Evolutionary conservation across 2,329 filamentous ascomycete species (phyloP).

Genomic region (Ceratocystis destructans): DNA sequence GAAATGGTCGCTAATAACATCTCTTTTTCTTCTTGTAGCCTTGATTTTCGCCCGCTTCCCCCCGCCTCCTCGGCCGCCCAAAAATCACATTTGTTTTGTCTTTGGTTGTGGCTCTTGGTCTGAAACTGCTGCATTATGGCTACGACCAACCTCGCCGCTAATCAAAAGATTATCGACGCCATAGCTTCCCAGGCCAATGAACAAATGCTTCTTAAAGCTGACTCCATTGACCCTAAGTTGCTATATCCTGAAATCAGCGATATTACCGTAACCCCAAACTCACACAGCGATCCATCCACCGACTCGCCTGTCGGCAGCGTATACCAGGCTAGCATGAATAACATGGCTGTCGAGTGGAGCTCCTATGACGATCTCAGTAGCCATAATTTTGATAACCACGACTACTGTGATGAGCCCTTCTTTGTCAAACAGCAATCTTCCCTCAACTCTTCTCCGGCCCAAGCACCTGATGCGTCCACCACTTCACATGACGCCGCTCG

Average conservation of each 20-base stretch:
- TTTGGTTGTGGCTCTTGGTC: neutral
- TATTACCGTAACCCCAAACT: neutral
- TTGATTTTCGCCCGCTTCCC: neutral
- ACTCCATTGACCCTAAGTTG: conserved; percentile 4
- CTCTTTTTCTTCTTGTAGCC: neutral
- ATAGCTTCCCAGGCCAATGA: neutral
- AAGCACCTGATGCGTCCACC: neutral
- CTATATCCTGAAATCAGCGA: neutral
- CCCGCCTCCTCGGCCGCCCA: neutral
- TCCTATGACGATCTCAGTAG: neutral
- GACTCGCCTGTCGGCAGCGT: neutral
- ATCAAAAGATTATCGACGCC: neutral
- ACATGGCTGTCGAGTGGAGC: neutral
- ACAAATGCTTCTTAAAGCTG: neutral
- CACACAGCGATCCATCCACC: neutral
- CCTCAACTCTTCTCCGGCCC: neutral
- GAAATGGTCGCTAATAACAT: neutral
- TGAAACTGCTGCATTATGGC: neutral
- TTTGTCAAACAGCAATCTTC: neutral
- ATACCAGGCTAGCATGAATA: neutral
- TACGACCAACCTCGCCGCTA: neutral
- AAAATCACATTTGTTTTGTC: neutral
- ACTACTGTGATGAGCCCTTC: neutral
- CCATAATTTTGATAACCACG: neutral
- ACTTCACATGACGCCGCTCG: neutral